Evolutionary conservation across 78 protist genomes (phyloP).

Genomic region (Emiliania huxleyi): DNA sequence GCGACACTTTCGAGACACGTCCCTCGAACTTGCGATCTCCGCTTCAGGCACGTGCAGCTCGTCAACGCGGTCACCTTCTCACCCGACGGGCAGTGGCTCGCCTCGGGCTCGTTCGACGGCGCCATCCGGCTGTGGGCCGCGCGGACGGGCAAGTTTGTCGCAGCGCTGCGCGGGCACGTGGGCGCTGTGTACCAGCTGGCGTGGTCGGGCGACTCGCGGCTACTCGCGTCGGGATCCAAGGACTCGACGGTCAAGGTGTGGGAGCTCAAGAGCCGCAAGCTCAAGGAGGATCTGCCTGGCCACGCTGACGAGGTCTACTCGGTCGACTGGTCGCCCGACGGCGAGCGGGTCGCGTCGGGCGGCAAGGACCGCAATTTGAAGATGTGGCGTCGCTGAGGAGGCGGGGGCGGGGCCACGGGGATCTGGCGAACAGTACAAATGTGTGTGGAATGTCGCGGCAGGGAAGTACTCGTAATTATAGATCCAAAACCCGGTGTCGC

Average conservation of each 20-base stretch:
- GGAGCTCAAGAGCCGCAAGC: slow-evolving; percentile 55
- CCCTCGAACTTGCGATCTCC: no score
- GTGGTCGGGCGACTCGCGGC: slow-evolving; percentile 91
- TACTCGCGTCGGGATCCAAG: slow-evolving; percentile 81
- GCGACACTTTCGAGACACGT: slow-evolving; percentile 50
- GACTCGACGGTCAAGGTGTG: slow-evolving; percentile 92
- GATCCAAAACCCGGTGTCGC: no score
- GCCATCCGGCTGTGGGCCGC: slow-evolving; percentile 93
- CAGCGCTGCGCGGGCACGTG: slow-evolving; percentile 90
- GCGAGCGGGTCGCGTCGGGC: slow-evolving; percentile 89
- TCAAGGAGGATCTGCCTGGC: slow-evolving; percentile 92
- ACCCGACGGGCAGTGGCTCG: slow-evolving; percentile 92
- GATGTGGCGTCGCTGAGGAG: slow-evolving; percentile 45
- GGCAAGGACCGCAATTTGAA: slow-evolving; percentile 85
- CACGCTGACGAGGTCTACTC: slow-evolving; percentile 97
- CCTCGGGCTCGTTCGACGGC: slow-evolving; percentile 95
- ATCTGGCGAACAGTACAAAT: no score
- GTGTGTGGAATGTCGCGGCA: no score
- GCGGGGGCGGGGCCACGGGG: no score
- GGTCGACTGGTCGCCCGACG: slow-evolving; percentile 98
- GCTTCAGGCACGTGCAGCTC: slow-evolving; percentile 76
- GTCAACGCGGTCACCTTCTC: slow-evolving; percentile 73
- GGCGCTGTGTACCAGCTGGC: slow-evolving; percentile 94
- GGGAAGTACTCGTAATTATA: no score
- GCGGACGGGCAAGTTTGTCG: slow-evolving; percentile 71